phyloP scores from a whole-genome alignment of 2,329 filamentous ascomycete genomes.

The Tolypocladium paradoxum region DNA sequence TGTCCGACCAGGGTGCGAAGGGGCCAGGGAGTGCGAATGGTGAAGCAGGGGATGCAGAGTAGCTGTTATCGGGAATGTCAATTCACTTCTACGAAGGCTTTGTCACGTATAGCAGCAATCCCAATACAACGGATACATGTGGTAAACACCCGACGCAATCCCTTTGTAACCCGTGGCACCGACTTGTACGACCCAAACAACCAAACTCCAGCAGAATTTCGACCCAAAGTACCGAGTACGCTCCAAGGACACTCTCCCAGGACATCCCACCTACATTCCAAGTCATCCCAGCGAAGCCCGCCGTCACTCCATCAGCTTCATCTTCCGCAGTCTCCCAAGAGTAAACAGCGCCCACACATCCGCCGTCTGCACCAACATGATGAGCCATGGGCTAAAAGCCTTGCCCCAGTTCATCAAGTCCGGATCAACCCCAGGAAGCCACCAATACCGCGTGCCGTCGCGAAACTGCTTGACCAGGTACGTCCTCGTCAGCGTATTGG shows the following conservation, averaged over 20 bases:
- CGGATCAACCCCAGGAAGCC: constrained; percentile 4
- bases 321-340: background rate
- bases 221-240: too few species aligned
- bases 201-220: background rate
- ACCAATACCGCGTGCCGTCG: constrained; percentile 1
- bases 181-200: too few species aligned
- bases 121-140: too few species aligned
- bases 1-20: too few species aligned
- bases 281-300: background rate
- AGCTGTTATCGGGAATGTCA: too few species aligned
- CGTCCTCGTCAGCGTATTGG: constrained; percentile 18
- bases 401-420: background rate
- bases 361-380: background rate
- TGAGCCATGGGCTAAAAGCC: background rate
- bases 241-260: too few species aligned
- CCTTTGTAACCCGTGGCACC: too few species aligned
- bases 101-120: too few species aligned
- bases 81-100: too few species aligned
- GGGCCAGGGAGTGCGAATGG: too few species aligned
- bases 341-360: background rate
- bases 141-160: too few species aligned
- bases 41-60: too few species aligned
- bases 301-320: background rate
- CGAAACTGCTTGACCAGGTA: constrained; percentile 13
- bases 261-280: background rate